Evolutionary conservation across 2,329 filamentous ascomycete genomes (phyloP).

Genomic region (Sarocladium kiliense): DNA sequence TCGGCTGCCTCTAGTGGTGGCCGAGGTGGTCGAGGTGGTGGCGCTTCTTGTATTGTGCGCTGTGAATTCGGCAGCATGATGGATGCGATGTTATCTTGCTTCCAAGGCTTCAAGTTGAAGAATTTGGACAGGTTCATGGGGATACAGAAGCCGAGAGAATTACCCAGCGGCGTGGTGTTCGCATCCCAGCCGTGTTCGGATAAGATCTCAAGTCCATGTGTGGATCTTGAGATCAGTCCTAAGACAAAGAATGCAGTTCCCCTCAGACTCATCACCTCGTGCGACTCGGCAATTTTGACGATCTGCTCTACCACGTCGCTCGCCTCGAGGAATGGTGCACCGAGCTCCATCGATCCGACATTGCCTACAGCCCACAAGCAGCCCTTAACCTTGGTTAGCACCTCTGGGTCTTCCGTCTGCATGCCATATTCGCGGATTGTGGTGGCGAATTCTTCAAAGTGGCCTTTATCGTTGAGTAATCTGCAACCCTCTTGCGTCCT

Average conservation of each 20-base stretch:
- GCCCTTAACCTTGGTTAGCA: slow-evolving; percentile 89
- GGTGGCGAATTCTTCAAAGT: slow-evolving; percentile 87
- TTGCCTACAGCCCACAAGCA: slow-evolving; percentile 98
- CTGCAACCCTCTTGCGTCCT: slow-evolving; percentile 89
- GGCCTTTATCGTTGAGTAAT: slow-evolving; percentile 84
- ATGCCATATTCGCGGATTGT: slow-evolving; percentile 86
- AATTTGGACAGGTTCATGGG: slow-evolving; percentile 73
- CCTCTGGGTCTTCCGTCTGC: slow-evolving; percentile 78
- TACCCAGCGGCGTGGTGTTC: slow-evolving; percentile 75
- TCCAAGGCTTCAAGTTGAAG: slow-evolving; percentile 64
- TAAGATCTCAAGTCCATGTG: slow-evolving; percentile 88
- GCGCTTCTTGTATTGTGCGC: slow-evolving; percentile 43
- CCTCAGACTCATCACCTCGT: slow-evolving; percentile 85
- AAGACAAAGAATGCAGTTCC: slow-evolving; percentile 97
- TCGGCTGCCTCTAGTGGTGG: slow-evolving; percentile 39
- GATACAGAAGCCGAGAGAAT: slow-evolving; percentile 82
- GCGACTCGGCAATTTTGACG: slow-evolving; percentile 79
- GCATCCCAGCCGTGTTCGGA: slow-evolving; percentile 90
- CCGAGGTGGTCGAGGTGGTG: slow-evolving; percentile 35
- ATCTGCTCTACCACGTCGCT: slow-evolving; percentile 85
- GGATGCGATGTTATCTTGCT: slow-evolving; percentile 41
- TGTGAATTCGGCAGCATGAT: slow-evolving; percentile 46
- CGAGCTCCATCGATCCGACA: slow-evolving; percentile 95
- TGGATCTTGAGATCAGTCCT: slow-evolving; percentile 84
- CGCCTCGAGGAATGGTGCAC: slow-evolving; percentile 87